Evolutionary conservation across 192 early-diverging fungal genomes (phyloP), one percentile per base, ranked within the genome.

Genomic region (Coemansia reversa): DNA sequence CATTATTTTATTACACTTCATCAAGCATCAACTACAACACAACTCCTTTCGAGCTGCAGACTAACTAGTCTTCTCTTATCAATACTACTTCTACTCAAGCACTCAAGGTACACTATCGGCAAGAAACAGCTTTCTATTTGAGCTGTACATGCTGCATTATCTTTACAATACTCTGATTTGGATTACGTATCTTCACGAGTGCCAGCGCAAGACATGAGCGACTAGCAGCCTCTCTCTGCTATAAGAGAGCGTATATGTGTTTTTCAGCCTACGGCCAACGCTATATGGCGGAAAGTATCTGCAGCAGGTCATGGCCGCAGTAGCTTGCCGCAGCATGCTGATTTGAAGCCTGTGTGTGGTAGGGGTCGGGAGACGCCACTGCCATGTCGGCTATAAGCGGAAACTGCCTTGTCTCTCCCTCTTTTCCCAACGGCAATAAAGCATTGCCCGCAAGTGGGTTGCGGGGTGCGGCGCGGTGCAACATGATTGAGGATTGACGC

Each of bases 51-150:
- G 57, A 39, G 20, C 57, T 58, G 42, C 47, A 53, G 25, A 50
- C 25, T 30, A 19, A 42, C 28, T 57, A 23, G 42, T 45, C 14
- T 45, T 16, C 8, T 45, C 39, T 45, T 1, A 16, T 45, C 39
- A 45, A 45, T 45, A 45, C 39, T 45, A 45, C 39, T 45, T 45
- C 39, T 45, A 45, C 39, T 45, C 39, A 7, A 24, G 23, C 52
- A 54, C 52, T 11, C n/a, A 57, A 57, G 55, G 55, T 57, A 57
- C 29, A 57, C 2, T 35, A 29, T 29, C 52, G 29, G 52, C 52
- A 24, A 29, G 52, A 12, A 29, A 9, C 23, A 4, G 12, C 14
- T 29, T 29, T 8, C 47, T 27, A 27, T 52, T 52, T 54, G 14
- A 23, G 52, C 25, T 18, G 5, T 18, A 18, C 25, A 54, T 45